Conservation (phyloP, 441 rosid species). For the Arabidopsis lyrata region DNA sequence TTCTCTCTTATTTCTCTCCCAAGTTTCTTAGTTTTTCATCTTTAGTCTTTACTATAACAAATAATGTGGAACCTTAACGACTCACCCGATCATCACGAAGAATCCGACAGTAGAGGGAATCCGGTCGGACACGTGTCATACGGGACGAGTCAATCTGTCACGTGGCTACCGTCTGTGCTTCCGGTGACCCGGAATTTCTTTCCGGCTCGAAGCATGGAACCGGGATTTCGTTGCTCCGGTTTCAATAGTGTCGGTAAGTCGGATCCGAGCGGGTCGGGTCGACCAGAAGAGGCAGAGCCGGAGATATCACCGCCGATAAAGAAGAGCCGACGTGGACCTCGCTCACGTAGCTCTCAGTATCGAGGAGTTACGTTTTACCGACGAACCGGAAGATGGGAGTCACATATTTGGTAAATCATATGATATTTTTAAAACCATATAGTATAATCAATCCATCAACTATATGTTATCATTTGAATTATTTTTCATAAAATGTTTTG, state of each 20-base stretch:
- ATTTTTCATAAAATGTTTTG: not conserved
- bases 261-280: slow-evolving; percentile 47
- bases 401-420: slow-evolving; percentile 80
- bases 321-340: slow-evolving; percentile 91
- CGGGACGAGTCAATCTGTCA: slow-evolving; percentile 44
- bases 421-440: not conserved
- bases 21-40: not conserved
- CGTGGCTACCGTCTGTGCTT: slow-evolving; percentile 18
- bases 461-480: slow-evolving; percentile 8
- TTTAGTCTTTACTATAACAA: not conserved
- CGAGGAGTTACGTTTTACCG: slow-evolving; percentile 96
- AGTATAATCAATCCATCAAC: not conserved
- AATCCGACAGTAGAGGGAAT: slow-evolving; percentile 67
- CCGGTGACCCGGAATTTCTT: slow-evolving; percentile 46
- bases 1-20: slow-evolving; percentile 19
- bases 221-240: slow-evolving; percentile 2
- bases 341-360: slow-evolving; percentile 90
- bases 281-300: slow-evolving; percentile 27
- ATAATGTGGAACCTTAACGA: slow-evolving; percentile 95
- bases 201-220: slow-evolving; percentile 37
- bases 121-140: slow-evolving; percentile 71
- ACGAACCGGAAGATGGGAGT: slow-evolving; percentile 96
- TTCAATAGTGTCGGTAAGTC: slow-evolving; percentile 45
- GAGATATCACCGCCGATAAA: slow-evolving; percentile 52
- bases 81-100: slow-evolving; percentile 70